A percentile compares a stretch with the other conserved stretches of the same genome.
Conservation (phyloP, 441 rosid genomes). For the Sinapis alba region DNA sequence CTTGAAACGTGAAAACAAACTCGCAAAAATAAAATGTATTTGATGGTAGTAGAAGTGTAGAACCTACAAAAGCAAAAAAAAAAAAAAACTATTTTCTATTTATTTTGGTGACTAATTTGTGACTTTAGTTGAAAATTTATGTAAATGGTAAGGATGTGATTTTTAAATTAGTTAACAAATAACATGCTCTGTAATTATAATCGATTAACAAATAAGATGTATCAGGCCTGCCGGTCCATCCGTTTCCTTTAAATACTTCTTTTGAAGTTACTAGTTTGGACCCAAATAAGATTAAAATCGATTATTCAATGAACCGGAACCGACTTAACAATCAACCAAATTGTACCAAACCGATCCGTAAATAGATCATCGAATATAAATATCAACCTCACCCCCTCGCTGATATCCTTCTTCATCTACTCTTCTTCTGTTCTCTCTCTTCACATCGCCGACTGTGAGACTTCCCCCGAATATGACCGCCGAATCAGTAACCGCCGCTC, state of each 20-base stretch:
- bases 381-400: neutral
- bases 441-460: constrained; percentile 12
- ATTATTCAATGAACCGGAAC: neutral
- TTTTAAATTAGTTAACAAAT: no score
- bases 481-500: constrained; percentile 44
- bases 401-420: neutral
- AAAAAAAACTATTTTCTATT: no score
- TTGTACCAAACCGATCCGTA: neutral
- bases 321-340: neutral
- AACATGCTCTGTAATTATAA: neutral
- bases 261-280: neutral
- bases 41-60: no score
- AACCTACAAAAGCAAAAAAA: no score
- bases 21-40: no score
- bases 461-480: constrained; percentile 46
- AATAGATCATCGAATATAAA: neutral
- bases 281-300: constrained; percentile 3
- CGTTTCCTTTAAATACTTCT: neutral
- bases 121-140: no score
- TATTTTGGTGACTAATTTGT: no score
- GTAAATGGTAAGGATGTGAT: neutral
- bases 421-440: neutral
- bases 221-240: neutral
- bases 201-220: neutral
- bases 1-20: no score